Percentiles rank a stretch among this genome's conserved stretches.
Evolutionary conservation across 257 asterid species (phyloP).

Genomic region (Primulina tabacum): DNA sequence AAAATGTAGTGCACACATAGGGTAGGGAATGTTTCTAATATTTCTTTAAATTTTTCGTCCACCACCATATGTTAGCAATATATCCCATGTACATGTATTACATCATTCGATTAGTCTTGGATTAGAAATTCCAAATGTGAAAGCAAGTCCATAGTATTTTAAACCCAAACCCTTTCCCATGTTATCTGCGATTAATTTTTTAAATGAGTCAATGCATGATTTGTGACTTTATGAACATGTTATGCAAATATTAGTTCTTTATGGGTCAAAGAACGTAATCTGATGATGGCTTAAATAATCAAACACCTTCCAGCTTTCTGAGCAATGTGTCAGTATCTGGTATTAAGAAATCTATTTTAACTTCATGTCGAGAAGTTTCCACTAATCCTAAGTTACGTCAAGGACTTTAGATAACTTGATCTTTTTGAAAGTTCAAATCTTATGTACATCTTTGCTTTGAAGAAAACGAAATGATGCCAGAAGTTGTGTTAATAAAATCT

Average conservation of each 20-base stretch:
- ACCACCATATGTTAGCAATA: background rate
- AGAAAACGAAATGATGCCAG: background rate
- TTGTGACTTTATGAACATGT: background rate
- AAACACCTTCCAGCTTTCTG: background rate
- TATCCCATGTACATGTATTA: too few species aligned
- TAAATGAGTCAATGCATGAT: background rate
- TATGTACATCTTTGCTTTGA: background rate
- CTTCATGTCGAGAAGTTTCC: background rate
- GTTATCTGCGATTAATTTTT: background rate
- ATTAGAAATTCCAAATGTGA: background rate
- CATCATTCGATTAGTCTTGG: background rate
- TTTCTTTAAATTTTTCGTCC: background rate
- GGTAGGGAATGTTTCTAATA: background rate
- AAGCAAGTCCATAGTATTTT: background rate
- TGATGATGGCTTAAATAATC: background rate
- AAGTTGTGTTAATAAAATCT: background rate
- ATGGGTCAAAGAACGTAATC: background rate
- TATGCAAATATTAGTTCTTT: background rate
- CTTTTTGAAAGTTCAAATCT: background rate
- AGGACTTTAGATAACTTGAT: background rate
- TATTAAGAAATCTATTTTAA: background rate
- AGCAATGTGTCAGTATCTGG: background rate
- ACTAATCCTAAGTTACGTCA: background rate
- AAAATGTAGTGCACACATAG: too few species aligned
- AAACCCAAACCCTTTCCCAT: background rate